Evolutionary conservation across 2,329 filamentous ascomycete species (phyloP).

Genomic region (Dactylellina drechsleri): DNA sequence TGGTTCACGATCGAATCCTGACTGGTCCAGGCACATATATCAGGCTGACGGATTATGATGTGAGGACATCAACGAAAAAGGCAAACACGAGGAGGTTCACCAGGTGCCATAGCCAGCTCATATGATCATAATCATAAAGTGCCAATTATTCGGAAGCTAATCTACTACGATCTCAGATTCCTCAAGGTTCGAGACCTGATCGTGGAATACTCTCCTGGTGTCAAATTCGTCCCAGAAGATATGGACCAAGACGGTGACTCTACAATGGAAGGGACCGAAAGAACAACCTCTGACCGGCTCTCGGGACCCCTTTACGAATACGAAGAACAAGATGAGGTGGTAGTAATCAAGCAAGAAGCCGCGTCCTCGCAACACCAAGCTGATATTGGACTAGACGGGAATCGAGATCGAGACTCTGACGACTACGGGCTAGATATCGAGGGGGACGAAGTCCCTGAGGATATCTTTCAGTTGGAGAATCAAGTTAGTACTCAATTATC

Average conservation of each 20-base stretch:
- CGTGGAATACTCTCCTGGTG: constrained; percentile 34
- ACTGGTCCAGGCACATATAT: constrained; percentile 36
- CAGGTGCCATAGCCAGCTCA: constrained; percentile 14
- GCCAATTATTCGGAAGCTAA: neutral
- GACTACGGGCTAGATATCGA: constrained; percentile 44
- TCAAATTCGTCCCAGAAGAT: constrained; percentile 31
- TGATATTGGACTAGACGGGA: constrained; percentile 53
- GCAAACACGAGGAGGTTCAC: constrained; percentile 30
- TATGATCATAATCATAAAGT: neutral
- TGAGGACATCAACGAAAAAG: constrained; percentile 40
- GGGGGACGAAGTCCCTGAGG: constrained; percentile 4
- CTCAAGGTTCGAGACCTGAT: constrained; percentile 43
- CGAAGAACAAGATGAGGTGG: constrained; percentile 39
- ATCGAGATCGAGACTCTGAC: constrained; percentile 47
- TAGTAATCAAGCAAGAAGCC: constrained; percentile 54
- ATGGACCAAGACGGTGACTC: constrained; percentile 34
- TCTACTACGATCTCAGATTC: constrained; percentile 16
- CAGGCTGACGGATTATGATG: constrained; percentile 46
- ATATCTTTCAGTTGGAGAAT: constrained; percentile 14
- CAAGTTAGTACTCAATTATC: neutral
- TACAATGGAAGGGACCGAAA: constrained; percentile 11
- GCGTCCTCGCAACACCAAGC: constrained; percentile 43
- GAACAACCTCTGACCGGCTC: neutral
- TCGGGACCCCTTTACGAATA: constrained; percentile 4
- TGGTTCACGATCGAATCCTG: constrained; percentile 40